phyloP scores from a whole-genome alignment of 257 asterid species.

The Nicotiana undulata region DNA sequence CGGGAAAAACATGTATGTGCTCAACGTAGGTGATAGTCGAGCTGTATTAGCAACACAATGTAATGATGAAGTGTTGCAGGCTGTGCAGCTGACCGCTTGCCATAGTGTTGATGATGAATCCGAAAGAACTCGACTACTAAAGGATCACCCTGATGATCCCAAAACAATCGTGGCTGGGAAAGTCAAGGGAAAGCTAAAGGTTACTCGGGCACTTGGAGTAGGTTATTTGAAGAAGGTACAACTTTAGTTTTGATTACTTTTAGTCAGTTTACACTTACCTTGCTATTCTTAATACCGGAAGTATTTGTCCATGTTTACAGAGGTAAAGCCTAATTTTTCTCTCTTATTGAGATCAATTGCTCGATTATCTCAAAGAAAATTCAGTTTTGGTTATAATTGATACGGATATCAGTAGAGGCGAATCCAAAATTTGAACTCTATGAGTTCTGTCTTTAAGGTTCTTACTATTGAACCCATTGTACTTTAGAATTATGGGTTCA shows the following conservation, averaged over 20 bases:
- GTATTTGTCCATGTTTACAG: not conserved
- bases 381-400: not conserved
- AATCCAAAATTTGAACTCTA: too few relatives aligned
- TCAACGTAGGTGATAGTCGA: constrained; percentile 89
- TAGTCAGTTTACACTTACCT: not conserved
- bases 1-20: constrained; percentile 70
- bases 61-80: constrained; percentile 25
- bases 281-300: not conserved
- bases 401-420: not conserved
- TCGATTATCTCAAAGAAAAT: not conserved
- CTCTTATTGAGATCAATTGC: not conserved
- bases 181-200: constrained; percentile 87
- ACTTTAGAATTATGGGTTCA: too few relatives aligned
- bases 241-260: not conserved
- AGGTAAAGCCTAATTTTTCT: not conserved
- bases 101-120: constrained; percentile 78
- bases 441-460: too few relatives aligned
- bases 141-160: constrained; percentile 79
- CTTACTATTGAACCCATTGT: too few relatives aligned
- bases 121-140: constrained; percentile 59
- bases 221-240: constrained; percentile 93
- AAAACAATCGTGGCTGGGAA: constrained; percentile 45
- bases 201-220: constrained; percentile 95
- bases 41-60: constrained; percentile 72
- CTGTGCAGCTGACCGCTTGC: constrained; percentile 71